Evolutionary conservation across 768 basidiomycete species (phyloP), one percentile per base, ranked within the genome.

Genomic region (Xerocomellus intermedius): DNA sequence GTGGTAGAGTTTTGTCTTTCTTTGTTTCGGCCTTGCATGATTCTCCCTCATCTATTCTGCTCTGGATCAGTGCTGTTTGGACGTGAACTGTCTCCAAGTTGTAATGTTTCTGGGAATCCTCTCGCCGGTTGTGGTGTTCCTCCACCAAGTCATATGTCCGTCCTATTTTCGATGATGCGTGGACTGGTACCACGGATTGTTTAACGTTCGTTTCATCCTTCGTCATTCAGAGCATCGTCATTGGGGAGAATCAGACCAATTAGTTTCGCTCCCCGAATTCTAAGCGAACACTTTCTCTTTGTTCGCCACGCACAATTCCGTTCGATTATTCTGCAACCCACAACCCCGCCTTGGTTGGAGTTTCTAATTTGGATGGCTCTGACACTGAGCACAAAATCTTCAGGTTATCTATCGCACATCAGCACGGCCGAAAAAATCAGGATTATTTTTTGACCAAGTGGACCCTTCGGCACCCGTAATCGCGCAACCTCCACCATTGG

Each of bases 1-100:
- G 55, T 62, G 64, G 64, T 65, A 45, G 21, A 10, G 30, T 56
- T 55, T 56, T 16, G 19, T 54, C 50, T 32, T 42, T 36, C 22
- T 3, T 56, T 50, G 41, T 48, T 49, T 30, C 32, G 32, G 39
- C 22, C 33, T 54, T 24, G 41, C 33, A 42, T 35, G 19, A 17
- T 48, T 45, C 41, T 17, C 17, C 51, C 48, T 63, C 54, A 37
- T 58, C 28, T 16, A 16, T 42, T 47, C 43, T 54, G n/a, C 36
- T 55, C 47, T 37, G 51, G 33, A 14, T 53, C 45, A 53, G 61
- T 44, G 46, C 26, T 52, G 46, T 26, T 52, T 44, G 36, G 41
- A 46, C 41, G 33, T 39, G 28, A 46, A 43, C 54, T 50, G 37
- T 52, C 47, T 47, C 43, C 12, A 16, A 35, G 9, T 19, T 52